Conservation (phyloP, 192 early-diverging fungal genomes). For the Linnemannia hyalina region DNA sequence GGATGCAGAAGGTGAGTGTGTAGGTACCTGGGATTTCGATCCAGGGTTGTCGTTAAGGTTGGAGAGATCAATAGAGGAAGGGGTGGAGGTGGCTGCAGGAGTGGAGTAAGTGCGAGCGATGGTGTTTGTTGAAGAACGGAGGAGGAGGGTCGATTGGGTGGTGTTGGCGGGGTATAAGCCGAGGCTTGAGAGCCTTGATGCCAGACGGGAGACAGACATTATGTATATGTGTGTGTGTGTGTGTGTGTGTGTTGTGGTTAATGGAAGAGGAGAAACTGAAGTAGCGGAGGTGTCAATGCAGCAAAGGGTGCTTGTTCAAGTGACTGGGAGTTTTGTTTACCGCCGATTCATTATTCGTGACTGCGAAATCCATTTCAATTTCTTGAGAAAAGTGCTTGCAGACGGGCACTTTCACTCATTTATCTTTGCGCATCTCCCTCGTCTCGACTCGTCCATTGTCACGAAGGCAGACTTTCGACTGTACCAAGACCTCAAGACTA, state of each 20-base stretch:
- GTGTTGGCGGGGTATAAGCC: conserved; percentile 41
- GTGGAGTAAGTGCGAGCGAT: conserved; percentile 33
- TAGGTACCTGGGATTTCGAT: conserved; percentile 55
- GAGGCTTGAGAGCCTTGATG: conserved; percentile 50
- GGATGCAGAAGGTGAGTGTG: neutral
- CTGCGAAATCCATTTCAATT: neutral
- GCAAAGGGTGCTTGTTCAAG: neutral
- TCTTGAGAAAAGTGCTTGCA: neutral
- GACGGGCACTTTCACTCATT: no score
- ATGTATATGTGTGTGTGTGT: neutral
- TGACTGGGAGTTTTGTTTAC: conserved; percentile 4
- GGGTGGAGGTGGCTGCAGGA: neutral
- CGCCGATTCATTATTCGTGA: neutral
- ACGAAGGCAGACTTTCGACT: no score
- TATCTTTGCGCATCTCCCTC: no score
- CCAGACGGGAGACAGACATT: conserved; percentile 47
- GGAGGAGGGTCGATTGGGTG: neutral
- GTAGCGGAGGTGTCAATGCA: neutral
- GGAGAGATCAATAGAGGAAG: conserved; percentile 42
- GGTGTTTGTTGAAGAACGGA: conserved; percentile 11
- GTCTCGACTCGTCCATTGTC: no score
- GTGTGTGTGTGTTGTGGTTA: neutral
- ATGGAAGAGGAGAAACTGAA: neutral
- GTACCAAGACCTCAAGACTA: no score
- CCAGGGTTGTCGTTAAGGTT: conserved; percentile 56